Evolutionary conservation across 805 yeast species (phyloP).

Genomic region (Starmerella vaccinii): DNA sequence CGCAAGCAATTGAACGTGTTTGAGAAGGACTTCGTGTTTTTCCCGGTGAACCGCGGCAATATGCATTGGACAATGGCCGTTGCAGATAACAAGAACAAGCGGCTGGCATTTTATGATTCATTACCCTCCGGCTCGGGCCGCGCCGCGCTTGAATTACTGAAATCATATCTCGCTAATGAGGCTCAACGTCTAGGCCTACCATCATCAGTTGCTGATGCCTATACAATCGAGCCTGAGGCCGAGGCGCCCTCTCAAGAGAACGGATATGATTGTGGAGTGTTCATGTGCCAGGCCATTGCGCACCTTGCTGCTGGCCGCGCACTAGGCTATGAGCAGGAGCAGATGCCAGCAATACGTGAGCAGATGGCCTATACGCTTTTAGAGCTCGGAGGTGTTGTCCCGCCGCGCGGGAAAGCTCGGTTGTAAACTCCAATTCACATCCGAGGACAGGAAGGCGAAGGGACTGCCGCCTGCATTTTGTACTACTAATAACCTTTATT

Average conservation of each 20-base stretch:
- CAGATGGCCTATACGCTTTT: slow-evolving; percentile 43
- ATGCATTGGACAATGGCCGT: slow-evolving; percentile 91
- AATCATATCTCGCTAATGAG: slow-evolving; percentile 59
- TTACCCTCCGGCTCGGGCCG: slow-evolving; percentile 34
- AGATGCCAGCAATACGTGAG: slow-evolving; percentile 57
- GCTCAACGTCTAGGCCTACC: slow-evolving; percentile 41
- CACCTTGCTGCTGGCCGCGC: slow-evolving; percentile 44
- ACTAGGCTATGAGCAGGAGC: slow-evolving; percentile 51
- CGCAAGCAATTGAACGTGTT: slow-evolving; percentile 59
- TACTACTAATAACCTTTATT: not conserved
- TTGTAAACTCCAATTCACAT: not conserved
- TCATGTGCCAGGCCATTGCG: slow-evolving; percentile 68
- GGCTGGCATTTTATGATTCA: slow-evolving; percentile 71
- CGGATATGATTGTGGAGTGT: slow-evolving; percentile 93
- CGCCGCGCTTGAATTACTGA: slow-evolving; percentile 37
- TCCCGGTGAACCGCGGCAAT: slow-evolving; percentile 74
- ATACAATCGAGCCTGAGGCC: slow-evolving; percentile 20
- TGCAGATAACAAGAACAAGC: slow-evolving; percentile 49
- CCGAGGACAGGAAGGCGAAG: too few species aligned
- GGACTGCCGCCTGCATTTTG: not conserved
- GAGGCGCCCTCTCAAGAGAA: slow-evolving; percentile 78
- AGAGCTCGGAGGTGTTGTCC: not conserved
- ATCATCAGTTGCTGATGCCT: slow-evolving; percentile 20
- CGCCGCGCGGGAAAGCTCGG: not conserved
- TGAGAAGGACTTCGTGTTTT: slow-evolving; percentile 53